Conservation (phyloP, 2,329 filamentous ascomycete genomes). For the Diaporthe velutina region DNA sequence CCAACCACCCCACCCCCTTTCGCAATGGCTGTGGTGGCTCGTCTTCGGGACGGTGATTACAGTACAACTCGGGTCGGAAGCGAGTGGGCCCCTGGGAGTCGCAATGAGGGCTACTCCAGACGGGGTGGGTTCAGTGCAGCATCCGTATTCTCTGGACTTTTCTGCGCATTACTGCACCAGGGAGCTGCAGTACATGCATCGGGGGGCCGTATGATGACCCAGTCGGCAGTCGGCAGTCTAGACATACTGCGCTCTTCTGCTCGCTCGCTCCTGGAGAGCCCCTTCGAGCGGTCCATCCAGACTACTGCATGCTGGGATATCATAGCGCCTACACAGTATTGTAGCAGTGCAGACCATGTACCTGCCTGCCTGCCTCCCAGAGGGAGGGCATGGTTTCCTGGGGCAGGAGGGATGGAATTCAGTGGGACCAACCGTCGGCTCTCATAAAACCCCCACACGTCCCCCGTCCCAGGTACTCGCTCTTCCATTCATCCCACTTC, state of each 20-base stretch:
- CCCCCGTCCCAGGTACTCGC: conserved; percentile 35
- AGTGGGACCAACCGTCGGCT: conserved; percentile 27
- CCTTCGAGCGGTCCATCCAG: conserved; percentile 1
- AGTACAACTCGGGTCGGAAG: conserved; percentile 27
- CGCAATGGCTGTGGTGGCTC: conserved; percentile 7
- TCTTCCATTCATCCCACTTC: conserved; percentile 38
- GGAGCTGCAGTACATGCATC: background rate
- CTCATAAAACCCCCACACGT: conserved; percentile 38
- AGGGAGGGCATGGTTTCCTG: conserved; percentile 24
- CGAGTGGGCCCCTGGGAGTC: conserved; percentile 14
- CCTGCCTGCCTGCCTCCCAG: conserved; percentile 12
- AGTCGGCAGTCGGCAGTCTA: conserved; percentile 23
- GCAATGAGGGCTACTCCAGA: conserved; percentile 25
- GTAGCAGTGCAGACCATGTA: conserved; percentile 11
- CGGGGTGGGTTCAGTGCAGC: conserved; percentile 15
- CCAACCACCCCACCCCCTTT: background rate
- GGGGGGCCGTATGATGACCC: conserved; percentile 3
- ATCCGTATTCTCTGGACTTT: background rate
- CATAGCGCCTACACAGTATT: conserved; percentile 21
- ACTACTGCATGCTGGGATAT: conserved; percentile 35
- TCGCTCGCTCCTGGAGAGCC: background rate
- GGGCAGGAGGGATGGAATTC: conserved; percentile 9
- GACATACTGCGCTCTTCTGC: background rate
- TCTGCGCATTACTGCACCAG: background rate
- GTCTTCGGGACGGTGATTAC: conserved; percentile 20